phyloP scores from a whole-genome alignment of 371 early-diverging fungal genomes.

The Blakeslea trispora region DNA sequence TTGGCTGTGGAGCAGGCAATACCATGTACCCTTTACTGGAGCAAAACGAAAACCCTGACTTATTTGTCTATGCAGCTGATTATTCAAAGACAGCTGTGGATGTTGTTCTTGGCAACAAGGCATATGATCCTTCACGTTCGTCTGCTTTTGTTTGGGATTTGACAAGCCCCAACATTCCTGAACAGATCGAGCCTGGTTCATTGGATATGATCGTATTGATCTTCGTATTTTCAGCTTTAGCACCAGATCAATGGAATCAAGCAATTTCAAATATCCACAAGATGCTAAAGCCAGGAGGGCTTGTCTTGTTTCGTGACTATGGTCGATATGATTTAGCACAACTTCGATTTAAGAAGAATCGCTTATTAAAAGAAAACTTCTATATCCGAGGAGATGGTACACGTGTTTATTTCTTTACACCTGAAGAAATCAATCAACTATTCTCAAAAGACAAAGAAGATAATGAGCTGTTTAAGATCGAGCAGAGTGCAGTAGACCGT shows the following conservation, averaged over 20 bases:
- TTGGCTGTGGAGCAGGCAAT: constrained; percentile 98
- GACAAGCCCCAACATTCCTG: constrained; percentile 62
- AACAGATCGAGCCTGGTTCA: constrained; percentile 61
- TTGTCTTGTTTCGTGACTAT: constrained; percentile 88
- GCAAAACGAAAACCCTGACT: constrained; percentile 58
- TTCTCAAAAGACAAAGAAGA: constrained; percentile 32
- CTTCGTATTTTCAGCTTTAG: constrained; percentile 83
- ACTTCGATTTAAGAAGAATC: constrained; percentile 72
- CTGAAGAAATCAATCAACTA: constrained; percentile 55
- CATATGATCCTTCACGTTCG: constrained; percentile 63
- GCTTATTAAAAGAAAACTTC: constrained; percentile 65
- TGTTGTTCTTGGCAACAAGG: constrained; percentile 63
- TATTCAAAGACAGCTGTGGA: constrained; percentile 80
- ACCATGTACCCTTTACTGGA: constrained; percentile 90
- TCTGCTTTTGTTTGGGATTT: constrained; percentile 85
- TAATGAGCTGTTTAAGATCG: constrained; percentile 56
- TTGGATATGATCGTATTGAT: constrained; percentile 80
- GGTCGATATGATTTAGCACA: constrained; percentile 88
- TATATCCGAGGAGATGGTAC: constrained; percentile 91
- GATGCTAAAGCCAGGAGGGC: constrained; percentile 75
- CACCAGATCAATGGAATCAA: constrained; percentile 77
- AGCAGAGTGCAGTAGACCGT: constrained; percentile 91
- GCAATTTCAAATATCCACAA: constrained; percentile 68
- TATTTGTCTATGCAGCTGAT: constrained; percentile 82
- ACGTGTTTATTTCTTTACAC: constrained; percentile 67